Evolutionary conservation across 768 basidiomycete species (phyloP).

Genomic region (Boletus subparvulus): DNA sequence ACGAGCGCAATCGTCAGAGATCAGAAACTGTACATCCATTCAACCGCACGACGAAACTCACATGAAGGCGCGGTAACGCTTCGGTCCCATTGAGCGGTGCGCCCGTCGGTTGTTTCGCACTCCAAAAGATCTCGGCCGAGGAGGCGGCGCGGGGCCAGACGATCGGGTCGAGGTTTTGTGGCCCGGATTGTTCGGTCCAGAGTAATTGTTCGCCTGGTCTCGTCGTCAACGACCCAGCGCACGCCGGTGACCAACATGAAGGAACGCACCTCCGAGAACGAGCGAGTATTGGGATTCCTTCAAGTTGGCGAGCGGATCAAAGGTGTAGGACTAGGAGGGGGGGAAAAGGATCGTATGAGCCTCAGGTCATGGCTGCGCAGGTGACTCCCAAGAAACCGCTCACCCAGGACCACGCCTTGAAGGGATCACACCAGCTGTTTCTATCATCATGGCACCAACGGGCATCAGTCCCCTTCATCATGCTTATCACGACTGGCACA

Average conservation of each 20-base stretch:
- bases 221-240: background rate
- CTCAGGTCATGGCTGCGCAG: background rate
- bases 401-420: constrained; percentile 52
- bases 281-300: constrained; percentile 35
- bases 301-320: constrained; percentile 49
- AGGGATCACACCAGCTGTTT: constrained; percentile 51
- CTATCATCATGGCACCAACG: constrained; percentile 12
- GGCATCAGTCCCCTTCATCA: background rate
- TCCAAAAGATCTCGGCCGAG: constrained; percentile 57
- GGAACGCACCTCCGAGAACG: constrained; percentile 37
- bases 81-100: constrained; percentile 33
- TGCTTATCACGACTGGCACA: background rate
- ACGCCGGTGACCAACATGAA: background rate
- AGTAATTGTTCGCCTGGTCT: constrained; percentile 38
- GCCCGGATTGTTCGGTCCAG: constrained; percentile 48
- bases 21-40: too few species aligned
- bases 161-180: constrained; percentile 43
- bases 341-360: constrained; percentile 3
- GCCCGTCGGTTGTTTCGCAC: constrained; percentile 39
- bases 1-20: too few species aligned
- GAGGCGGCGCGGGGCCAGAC: constrained; percentile 50
- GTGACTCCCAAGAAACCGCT: constrained; percentile 12
- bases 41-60: background rate
- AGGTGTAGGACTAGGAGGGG: constrained; percentile 41
- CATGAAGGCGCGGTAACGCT: constrained; percentile 51